These are phyloP conservation scores for Fusarium papillatum DNA, from an alignment of 2,329 filamentous ascomycete species.

Conservation along the genomic window DNA sequence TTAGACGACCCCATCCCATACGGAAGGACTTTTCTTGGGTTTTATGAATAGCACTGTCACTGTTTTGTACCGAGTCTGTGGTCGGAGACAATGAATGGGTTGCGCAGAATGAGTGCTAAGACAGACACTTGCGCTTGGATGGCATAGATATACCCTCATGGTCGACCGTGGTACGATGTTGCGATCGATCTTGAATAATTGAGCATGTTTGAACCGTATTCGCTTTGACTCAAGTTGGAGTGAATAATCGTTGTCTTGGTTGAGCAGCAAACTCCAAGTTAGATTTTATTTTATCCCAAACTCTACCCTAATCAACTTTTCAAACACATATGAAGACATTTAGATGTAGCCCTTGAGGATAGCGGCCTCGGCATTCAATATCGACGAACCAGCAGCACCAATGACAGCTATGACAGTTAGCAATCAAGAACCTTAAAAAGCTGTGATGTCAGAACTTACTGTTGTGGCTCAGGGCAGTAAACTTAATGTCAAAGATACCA, in stretches of 20 bases:
- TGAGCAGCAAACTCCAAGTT: constrained; percentile 8
- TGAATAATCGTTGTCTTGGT: background rate
- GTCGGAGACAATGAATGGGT: constrained; percentile 21
- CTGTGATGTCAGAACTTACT: constrained; percentile 57
- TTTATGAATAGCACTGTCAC: constrained; percentile 4
- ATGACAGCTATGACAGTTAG: constrained; percentile 75
- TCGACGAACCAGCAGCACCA: constrained; percentile 95
- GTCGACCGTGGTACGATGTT: constrained; percentile 22
- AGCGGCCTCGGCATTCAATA: constrained; percentile 93
- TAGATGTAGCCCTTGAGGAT: constrained; percentile 89
- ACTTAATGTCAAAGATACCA: constrained; percentile 94
- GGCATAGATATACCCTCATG: constrained; percentile 39
- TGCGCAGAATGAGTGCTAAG: constrained; percentile 13
- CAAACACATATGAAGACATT: constrained; percentile 20
- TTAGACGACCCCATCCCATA: constrained; percentile 30
- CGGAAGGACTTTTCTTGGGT: constrained; percentile 14
- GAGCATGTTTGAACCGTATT: constrained; percentile 13
- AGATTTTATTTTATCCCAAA: constrained; percentile 10
- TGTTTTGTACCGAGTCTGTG: constrained; percentile 5
- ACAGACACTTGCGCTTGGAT: constrained; percentile 22
- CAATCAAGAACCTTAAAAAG: background rate
- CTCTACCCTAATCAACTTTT: constrained; percentile 11
- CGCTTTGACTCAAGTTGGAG: too few relatives aligned
- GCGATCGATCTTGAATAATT: constrained; percentile 28
- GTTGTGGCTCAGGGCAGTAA: constrained; percentile 91